These are phyloP conservation scores for Articulospora tetracladia DNA, from an alignment of 495 filamentous ascomycete species.

Conservation along the genomic window DNA sequence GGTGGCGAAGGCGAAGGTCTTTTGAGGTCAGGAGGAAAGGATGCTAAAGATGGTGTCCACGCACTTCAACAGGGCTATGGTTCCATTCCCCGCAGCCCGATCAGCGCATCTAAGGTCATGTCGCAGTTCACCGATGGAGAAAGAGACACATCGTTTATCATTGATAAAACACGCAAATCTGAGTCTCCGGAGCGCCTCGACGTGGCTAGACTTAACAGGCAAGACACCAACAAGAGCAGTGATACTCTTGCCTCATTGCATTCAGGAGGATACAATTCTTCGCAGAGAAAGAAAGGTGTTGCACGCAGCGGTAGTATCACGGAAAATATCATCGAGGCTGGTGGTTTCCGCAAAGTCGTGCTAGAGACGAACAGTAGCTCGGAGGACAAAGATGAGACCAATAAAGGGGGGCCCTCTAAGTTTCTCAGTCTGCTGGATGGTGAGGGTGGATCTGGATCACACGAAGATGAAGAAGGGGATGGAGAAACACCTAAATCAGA, in stretches of 20 bases:
- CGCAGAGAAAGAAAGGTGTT: constrained; percentile 40
- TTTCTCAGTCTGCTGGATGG: neutral
- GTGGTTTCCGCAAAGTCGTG: constrained; percentile 80
- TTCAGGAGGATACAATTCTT: constrained; percentile 26
- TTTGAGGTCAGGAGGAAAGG: constrained; percentile 45
- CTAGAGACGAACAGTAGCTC: constrained; percentile 35
- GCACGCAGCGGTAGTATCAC: constrained; percentile 86
- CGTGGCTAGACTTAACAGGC: constrained; percentile 21
- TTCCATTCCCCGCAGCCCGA: constrained; percentile 25
- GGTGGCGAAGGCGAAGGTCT: constrained; percentile 51
- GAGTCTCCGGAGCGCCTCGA: neutral
- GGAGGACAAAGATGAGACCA: constrained; percentile 8
- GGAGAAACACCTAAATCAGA: constrained; percentile 5
- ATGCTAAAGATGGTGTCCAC: constrained; percentile 64
- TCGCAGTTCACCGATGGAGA: neutral
- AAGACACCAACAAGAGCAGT: constrained; percentile 36
- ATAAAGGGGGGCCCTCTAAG: neutral
- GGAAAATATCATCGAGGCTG: constrained; percentile 77
- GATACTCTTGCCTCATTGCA: constrained; percentile 41
- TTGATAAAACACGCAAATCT: neutral
- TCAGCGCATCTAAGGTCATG: neutral
- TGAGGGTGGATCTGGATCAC: neutral
- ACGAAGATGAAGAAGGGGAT: constrained; percentile 2
- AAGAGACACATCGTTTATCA: neutral
- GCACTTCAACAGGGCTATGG: constrained; percentile 65